A percentile compares a stretch with the other conserved stretches of the same genome.
These are phyloP conservation scores for Nemania sp. DNA, from an alignment of 2,329 filamentous ascomycete genomes.

Conservation along the genomic window DNA sequence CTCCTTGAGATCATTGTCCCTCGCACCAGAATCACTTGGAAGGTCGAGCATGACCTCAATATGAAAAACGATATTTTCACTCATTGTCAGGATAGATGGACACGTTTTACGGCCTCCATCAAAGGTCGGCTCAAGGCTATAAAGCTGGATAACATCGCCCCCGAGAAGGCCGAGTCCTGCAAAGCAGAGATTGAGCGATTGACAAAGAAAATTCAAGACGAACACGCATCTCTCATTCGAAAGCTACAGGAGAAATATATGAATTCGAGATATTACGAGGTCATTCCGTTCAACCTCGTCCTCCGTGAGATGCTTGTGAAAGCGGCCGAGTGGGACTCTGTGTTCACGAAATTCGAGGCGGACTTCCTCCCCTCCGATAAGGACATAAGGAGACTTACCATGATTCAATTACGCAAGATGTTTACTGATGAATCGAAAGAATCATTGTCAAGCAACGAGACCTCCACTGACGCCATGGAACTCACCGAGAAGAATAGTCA, in stretches of 20 bases:
- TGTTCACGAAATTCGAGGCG: constrained; percentile 86
- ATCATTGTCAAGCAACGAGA: constrained; percentile 71
- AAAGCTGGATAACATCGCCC: constrained; percentile 85
- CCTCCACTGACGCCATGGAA: constrained; percentile 59
- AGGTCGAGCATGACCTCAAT: constrained; percentile 89
- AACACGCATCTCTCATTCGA: constrained; percentile 72
- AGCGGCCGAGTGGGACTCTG: constrained; percentile 89
- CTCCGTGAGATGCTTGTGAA: constrained; percentile 90
- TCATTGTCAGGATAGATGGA: constrained; percentile 79
- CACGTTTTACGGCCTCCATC: constrained; percentile 85
- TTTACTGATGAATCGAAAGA: constrained; percentile 89
- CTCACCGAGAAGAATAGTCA: constrained; percentile 52
- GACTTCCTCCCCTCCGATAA: constrained; percentile 95
- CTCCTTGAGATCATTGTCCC: constrained; percentile 94
- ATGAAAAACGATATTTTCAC: constrained; percentile 91
- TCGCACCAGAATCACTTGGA: constrained; percentile 89
- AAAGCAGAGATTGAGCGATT: constrained; percentile 79
- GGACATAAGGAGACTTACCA: constrained; percentile 89
- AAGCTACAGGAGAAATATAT: constrained; percentile 90
- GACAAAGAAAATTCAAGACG: constrained; percentile 78
- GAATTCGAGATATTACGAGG: constrained; percentile 92
- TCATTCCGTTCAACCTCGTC: constrained; percentile 88
- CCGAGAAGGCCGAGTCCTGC: constrained; percentile 83
- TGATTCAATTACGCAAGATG: constrained; percentile 90
- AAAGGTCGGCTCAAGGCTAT: constrained; percentile 83